phyloP scores from a whole-genome alignment of 2,329 filamentous ascomycete genomes.

The Aspergillus sp. region DNA sequence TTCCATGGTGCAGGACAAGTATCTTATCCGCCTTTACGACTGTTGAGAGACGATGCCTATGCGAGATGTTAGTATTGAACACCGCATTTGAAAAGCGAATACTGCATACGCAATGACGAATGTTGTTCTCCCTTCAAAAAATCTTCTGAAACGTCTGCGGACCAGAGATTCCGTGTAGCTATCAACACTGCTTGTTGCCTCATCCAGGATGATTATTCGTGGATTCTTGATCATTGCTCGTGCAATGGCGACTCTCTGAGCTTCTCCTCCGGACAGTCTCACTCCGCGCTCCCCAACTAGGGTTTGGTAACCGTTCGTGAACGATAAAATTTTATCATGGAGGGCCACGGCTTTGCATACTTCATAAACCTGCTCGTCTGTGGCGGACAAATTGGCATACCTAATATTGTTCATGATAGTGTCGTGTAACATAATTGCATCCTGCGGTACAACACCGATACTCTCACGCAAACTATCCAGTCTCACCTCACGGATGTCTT shows the following conservation, averaged over 20 bases:
- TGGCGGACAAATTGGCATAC: slow-evolving; percentile 59
- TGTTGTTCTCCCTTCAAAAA: slow-evolving; percentile 48
- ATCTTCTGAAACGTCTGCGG: slow-evolving; percentile 41
- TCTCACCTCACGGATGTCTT: slow-evolving; percentile 55
- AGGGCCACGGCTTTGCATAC: slow-evolving; percentile 60
- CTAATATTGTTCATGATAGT: slow-evolving; percentile 61
- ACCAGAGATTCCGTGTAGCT: slow-evolving; percentile 43
- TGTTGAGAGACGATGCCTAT: slow-evolving; percentile 54
- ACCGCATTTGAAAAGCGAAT: too few relatives aligned
- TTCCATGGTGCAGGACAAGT: slow-evolving; percentile 59
- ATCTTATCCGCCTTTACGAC: slow-evolving; percentile 65
- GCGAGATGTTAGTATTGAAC: background rate
- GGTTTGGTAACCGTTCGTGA: slow-evolving; percentile 50
- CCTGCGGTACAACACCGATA: slow-evolving; percentile 62
- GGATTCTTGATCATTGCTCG: slow-evolving; percentile 41
- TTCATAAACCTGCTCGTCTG: slow-evolving; percentile 55
- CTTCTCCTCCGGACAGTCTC: slow-evolving; percentile 48
- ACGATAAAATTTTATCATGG: slow-evolving; percentile 59
- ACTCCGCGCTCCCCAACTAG: slow-evolving; percentile 47
- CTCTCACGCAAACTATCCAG: slow-evolving; percentile 54
- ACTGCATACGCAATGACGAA: slow-evolving; percentile 46
- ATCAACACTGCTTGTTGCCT: slow-evolving; percentile 49
- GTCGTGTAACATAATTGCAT: slow-evolving; percentile 60
- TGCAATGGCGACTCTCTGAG: slow-evolving; percentile 47
- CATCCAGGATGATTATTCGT: slow-evolving; percentile 44